phyloP scores from a whole-genome alignment of 805 yeast genomes.

The Deakozyma indianensis region DNA sequence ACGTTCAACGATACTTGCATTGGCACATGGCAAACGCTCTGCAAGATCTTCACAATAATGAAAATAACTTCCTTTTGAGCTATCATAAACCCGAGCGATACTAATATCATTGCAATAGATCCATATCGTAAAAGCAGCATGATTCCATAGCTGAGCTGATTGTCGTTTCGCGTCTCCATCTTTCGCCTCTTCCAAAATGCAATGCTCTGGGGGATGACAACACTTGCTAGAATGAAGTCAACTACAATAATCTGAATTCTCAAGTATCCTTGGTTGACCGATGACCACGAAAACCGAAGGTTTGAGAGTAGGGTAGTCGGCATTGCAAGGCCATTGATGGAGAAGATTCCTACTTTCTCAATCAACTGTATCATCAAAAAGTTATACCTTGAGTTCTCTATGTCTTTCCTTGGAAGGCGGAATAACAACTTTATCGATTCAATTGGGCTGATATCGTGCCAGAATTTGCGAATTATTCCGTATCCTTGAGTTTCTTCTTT shows the following conservation, averaged over 20 bases:
- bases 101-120: neutral
- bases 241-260: neutral
- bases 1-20: neutral
- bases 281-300: neutral
- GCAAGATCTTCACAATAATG: neutral
- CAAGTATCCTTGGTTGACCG: neutral
- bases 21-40: neutral
- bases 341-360: neutral
- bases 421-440: neutral
- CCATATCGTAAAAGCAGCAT: neutral
- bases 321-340: neutral
- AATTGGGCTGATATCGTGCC: neutral
- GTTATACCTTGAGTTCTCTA: neutral
- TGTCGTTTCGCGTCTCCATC: neutral
- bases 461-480: neutral
- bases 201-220: neutral
- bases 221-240: neutral
- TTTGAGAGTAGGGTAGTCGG: neutral
- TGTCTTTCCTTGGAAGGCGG: neutral
- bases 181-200: neutral
- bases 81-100: neutral
- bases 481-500: neutral
- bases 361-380: neutral
- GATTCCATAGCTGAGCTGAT: neutral
- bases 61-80: neutral